A percentile compares a stretch with the other conserved stretches of the same genome.
Conservation (phyloP, 1,284 basidiomycete species). For the Rhodotorula mucilaginosa region DNA sequence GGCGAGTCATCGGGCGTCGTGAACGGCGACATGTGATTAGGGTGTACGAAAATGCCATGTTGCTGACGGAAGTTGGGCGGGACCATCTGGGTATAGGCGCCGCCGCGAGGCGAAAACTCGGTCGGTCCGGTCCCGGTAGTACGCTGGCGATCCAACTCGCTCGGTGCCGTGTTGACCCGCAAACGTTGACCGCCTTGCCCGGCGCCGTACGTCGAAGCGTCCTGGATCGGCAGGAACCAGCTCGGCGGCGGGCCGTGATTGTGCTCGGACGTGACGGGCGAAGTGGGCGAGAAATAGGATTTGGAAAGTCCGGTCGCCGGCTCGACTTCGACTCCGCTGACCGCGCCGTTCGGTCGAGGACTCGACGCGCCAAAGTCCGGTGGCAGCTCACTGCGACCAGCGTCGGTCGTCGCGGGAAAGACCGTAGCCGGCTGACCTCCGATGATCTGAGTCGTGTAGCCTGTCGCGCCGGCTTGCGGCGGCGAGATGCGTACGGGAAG, state of each 20-base stretch:
- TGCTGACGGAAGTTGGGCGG: conserved; percentile 35
- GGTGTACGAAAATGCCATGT: conserved; percentile 18
- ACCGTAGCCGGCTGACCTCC: conserved; percentile 32
- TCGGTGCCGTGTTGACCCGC: conserved; percentile 18
- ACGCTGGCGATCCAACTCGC: neutral
- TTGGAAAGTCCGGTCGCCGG: neutral
- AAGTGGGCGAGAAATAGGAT: conserved; percentile 20
- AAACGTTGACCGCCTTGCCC: neutral
- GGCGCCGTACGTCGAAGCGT: conserved; percentile 14
- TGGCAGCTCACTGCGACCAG: conserved; percentile 12
- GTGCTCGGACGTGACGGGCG: conserved; percentile 2
- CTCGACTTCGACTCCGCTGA: neutral
- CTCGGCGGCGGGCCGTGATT: neutral
- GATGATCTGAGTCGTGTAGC: conserved; percentile 14
- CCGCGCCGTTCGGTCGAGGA: neutral
- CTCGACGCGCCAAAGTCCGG: conserved; percentile 34
- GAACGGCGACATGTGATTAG: conserved; percentile 26
- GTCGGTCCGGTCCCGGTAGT: neutral
- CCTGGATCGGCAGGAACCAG: conserved; percentile 19
- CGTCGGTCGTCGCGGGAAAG: conserved; percentile 4
- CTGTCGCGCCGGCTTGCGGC: neutral
- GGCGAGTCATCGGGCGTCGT: conserved; percentile 33
- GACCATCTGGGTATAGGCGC: conserved; percentile 26
- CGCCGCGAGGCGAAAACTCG: neutral
- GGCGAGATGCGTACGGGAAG: neutral